These are phyloP conservation scores for Setaria italica DNA, from an alignment of 202 grass and related monocot genomes.

Conservation along the genomic window DNA sequence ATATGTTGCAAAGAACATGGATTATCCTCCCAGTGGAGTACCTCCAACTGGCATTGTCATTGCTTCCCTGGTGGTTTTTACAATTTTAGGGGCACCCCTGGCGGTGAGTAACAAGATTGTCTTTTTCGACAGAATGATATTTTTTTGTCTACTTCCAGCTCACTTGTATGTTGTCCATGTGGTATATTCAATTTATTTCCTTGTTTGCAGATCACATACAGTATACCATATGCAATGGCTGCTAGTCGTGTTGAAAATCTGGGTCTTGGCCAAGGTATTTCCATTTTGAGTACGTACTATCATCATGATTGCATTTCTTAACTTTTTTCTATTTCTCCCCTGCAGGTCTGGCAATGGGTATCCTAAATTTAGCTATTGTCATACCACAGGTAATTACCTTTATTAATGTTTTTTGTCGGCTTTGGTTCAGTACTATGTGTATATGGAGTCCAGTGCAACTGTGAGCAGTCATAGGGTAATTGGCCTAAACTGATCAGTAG, in stretches of 20 bases:
- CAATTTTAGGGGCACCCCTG: conserved; percentile 78
- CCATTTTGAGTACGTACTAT: conserved; percentile 30
- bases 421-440: neutral
- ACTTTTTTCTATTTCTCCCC: neutral
- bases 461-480: neutral
- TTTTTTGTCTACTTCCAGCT: neutral
- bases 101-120: conserved; percentile 52
- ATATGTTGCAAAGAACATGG: conserved; percentile 72
- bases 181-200: conserved; percentile 34
- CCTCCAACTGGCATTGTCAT: conserved; percentile 72
- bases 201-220: conserved; percentile 86
- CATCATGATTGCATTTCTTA: conserved; percentile 33
- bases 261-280: conserved; percentile 87
- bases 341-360: conserved; percentile 95
- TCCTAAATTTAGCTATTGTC: conserved; percentile 95
- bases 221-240: conserved; percentile 97
- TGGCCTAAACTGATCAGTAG: neutral
- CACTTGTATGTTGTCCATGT: neutral
- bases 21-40: conserved; percentile 61
- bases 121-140: conserved; percentile 24
- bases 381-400: conserved; percentile 80
- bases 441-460: neutral
- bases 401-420: neutral
- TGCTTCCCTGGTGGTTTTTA: conserved; percentile 72
- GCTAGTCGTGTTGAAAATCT: conserved; percentile 84